Evolutionary conservation across 1,284 basidiomycete species (phyloP).

Genomic region (Tylopilus microsporus): DNA sequence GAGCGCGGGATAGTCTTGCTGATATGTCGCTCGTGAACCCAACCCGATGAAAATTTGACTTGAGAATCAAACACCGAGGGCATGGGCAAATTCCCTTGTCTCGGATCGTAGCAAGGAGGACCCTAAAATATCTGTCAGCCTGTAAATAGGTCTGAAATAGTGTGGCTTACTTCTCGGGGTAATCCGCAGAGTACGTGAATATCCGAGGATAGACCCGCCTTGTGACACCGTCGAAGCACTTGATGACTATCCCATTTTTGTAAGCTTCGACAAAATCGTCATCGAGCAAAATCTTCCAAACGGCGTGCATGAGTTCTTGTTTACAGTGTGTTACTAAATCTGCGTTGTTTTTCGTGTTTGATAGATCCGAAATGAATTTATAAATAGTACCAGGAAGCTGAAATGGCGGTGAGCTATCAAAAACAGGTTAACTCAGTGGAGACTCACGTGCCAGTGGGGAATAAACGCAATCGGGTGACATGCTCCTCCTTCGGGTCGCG

Average conservation of each 20-base stretch:
- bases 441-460: no score
- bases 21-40: neutral
- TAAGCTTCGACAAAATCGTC: neutral
- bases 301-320: neutral
- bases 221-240: neutral
- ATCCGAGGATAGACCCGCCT: neutral
- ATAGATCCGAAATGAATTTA: neutral
- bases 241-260: neutral
- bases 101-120: neutral
- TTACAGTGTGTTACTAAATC: neutral
- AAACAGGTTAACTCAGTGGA: no score
- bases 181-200: neutral
- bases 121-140: neutral
- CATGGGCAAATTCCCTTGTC: neutral
- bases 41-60: neutral
- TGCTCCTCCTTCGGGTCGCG: no score
- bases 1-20: neutral
- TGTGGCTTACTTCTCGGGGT: neutral
- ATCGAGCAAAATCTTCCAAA: neutral
- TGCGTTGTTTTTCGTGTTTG: neutral
- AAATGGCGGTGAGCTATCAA: no score
- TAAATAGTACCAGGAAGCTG: neutral
- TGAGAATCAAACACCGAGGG: neutral
- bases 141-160: neutral
- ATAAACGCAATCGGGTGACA: no score